phyloP scores from a whole-genome alignment of 192 early-diverging fungal species.

The Phlyctochytrium arcticum region DNA sequence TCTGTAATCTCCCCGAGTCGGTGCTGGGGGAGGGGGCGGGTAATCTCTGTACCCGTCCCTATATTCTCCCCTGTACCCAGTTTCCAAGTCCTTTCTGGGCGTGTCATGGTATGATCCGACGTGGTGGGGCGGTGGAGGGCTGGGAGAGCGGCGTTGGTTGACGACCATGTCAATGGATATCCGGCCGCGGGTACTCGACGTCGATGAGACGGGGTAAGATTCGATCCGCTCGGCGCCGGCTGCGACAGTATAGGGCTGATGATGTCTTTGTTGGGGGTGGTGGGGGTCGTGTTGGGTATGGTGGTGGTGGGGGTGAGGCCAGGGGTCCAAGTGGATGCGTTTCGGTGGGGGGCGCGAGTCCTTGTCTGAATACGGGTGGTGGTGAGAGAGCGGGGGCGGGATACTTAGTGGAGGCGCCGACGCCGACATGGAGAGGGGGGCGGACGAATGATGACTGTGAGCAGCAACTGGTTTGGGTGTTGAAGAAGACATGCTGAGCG shows the following conservation, averaged over 20 bases:
- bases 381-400: not conserved
- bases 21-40: no score
- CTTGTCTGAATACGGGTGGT: not conserved
- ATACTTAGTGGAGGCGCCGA: not conserved
- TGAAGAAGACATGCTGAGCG: not conserved
- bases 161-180: not conserved
- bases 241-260: not conserved
- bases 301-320: not conserved
- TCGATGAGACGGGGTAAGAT: not conserved
- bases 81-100: no score
- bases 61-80: no score
- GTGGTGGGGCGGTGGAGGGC: not conserved
- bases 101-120: no score
- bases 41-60: no score
- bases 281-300: not conserved
- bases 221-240: not conserved
- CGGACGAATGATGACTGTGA: not conserved
- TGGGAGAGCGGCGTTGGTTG: not conserved
- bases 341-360: not conserved
- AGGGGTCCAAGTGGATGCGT: not conserved
- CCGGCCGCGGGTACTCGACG: not conserved
- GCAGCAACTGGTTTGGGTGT: not conserved
- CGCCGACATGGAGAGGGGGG: not conserved
- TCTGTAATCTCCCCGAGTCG: no score
- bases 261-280: not conserved